These are phyloP conservation scores for Centrapalus pauciflorus DNA, from an alignment of 129 eudicot species.

Conservation along the genomic window DNA sequence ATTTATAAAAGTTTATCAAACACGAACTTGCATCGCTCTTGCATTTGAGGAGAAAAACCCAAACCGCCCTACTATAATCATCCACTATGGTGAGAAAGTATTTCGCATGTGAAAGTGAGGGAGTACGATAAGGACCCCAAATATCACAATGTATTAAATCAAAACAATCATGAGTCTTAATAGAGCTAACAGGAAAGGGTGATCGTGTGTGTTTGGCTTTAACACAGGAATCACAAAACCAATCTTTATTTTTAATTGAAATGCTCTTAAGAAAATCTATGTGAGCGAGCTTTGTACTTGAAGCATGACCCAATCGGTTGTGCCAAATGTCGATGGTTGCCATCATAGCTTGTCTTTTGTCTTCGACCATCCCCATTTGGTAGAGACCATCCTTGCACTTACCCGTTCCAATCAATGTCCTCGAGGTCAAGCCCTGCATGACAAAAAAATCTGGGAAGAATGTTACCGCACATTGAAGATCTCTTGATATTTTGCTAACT, in stretches of 20 bases:
- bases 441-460: not conserved
- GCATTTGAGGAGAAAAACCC: no score
- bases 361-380: not conserved
- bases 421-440: not conserved
- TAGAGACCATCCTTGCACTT: not conserved
- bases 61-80: no score
- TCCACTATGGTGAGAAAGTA: no score
- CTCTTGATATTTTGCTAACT: not conserved
- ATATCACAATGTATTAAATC: no score
- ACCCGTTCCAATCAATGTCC: not conserved
- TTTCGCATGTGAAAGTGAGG: no score
- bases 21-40: no score
- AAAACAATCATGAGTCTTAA: not conserved
- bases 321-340: not conserved
- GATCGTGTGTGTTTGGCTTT: not conserved
- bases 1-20: no score
- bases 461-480: no score
- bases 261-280: not conserved
- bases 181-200: not conserved
- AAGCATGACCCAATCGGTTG: not conserved
- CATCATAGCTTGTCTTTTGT: not conserved
- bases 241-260: not conserved
- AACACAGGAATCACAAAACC: not conserved
- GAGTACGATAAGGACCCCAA: no score
- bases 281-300: not conserved